Evolutionary conservation across 2,329 filamentous ascomycete species (phyloP).

Genomic region (Massarina eburnea): DNA sequence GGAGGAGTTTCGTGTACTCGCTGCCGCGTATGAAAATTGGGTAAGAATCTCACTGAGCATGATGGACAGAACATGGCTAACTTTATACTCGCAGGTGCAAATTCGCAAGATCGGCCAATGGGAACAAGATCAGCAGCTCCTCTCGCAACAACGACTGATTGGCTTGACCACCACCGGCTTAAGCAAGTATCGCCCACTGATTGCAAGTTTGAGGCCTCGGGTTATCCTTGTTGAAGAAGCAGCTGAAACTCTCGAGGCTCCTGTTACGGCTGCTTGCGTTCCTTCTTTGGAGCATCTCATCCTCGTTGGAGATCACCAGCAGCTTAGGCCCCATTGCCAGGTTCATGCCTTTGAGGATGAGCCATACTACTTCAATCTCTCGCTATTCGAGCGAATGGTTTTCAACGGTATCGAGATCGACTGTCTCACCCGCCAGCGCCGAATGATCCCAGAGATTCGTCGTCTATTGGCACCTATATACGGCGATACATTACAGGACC

Average conservation of each 20-base stretch:
- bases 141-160: slow-evolving; percentile 53
- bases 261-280: slow-evolving; percentile 61
- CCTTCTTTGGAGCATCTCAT: slow-evolving; percentile 66
- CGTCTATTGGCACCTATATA: slow-evolving; percentile 65
- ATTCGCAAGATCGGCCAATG: slow-evolving; percentile 60
- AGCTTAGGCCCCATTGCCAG: slow-evolving; percentile 71
- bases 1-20: slow-evolving; percentile 52
- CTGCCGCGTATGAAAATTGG: slow-evolving; percentile 54
- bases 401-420: slow-evolving; percentile 63
- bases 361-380: slow-evolving; percentile 70
- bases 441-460: slow-evolving; percentile 71
- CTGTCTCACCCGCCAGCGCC: slow-evolving; percentile 68
- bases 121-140: slow-evolving; percentile 56
- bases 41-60: too few species aligned
- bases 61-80: too few species aligned
- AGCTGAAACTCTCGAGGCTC: slow-evolving; percentile 72
- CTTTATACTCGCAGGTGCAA: slow-evolving; percentile 44
- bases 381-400: slow-evolving; percentile 80
- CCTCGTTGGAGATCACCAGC: slow-evolving; percentile 78
- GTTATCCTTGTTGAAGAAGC: slow-evolving; percentile 78
- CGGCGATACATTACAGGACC: slow-evolving; percentile 56
- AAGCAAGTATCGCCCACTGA: slow-evolving; percentile 73
- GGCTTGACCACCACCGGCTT: slow-evolving; percentile 77
- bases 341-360: slow-evolving; percentile 59
- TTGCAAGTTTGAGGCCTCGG: slow-evolving; percentile 66